These are phyloP conservation scores for Eleusine indica DNA, from an alignment of 176 grass and related monocot genomes.

Conservation along the genomic window DNA sequence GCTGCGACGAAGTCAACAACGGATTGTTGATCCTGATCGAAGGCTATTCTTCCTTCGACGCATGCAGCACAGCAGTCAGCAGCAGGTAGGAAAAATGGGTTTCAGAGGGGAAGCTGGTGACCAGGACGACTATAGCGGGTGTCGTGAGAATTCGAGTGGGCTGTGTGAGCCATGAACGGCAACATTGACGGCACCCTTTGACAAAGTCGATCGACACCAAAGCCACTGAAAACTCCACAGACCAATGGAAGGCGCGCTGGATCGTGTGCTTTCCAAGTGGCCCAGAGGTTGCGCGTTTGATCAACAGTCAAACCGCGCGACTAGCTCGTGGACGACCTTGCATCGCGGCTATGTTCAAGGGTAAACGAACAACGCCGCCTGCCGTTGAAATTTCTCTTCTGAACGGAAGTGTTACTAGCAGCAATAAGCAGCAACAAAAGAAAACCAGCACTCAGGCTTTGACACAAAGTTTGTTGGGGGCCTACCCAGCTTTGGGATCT, in stretches of 20 bases:
- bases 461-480: neutral
- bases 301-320: neutral
- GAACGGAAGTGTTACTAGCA: neutral
- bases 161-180: neutral
- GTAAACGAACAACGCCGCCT: neutral
- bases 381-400: neutral
- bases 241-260: neutral
- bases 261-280: neutral
- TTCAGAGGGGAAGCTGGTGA: neutral
- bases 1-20: too few species aligned
- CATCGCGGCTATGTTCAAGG: neutral
- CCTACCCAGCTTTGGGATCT: slow-evolving; percentile 16
- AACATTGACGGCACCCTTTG: neutral
- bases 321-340: neutral
- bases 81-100: neutral
- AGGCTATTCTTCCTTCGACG: neutral
- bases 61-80: neutral
- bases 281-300: neutral
- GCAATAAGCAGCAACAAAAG: neutral
- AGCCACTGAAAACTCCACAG: neutral
- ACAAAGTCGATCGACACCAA: neutral
- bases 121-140: neutral
- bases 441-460: neutral
- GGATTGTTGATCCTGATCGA: neutral
- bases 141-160: neutral